A percentile compares a stretch with the other conserved stretches of the same genome.
Conservation (phyloP, 306 rosid species). For the Citrullus colocynthis region DNA sequence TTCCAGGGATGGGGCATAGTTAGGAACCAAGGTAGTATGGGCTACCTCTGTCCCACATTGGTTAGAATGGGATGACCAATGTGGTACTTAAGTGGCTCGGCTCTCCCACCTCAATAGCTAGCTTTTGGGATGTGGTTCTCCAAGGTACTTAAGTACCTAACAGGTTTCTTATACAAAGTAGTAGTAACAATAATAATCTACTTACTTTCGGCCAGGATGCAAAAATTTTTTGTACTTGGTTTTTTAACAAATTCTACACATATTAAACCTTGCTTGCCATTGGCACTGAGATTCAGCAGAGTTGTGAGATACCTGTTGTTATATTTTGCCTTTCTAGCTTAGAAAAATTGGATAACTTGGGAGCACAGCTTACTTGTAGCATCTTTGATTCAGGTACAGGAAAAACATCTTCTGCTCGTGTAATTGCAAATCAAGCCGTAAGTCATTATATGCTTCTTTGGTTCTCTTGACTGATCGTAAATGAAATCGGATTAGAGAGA, state of each 20-base stretch:
- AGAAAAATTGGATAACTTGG: not conserved
- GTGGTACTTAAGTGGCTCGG: no score
- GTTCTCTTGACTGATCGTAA: not conserved
- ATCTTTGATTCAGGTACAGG: conserved; percentile 70
- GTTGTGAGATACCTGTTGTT: conserved; percentile 1
- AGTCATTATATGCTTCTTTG: conserved; percentile 17
- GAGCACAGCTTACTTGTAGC: conserved; percentile 10
- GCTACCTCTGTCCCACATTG: no score
- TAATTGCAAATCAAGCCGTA: conserved; percentile 85
- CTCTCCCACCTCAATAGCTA: no score
- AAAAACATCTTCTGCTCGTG: conserved; percentile 92
- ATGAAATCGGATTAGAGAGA: not conserved
- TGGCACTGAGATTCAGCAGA: conserved; percentile 4
- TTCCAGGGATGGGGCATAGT: no score
- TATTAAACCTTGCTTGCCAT: not conserved
- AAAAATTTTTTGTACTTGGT: not conserved
- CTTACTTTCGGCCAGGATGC: not conserved
- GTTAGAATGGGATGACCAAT: no score
- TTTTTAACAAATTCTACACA: not conserved
- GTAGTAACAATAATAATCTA: not conserved
- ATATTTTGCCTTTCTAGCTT: not conserved
- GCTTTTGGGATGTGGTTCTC: no score
- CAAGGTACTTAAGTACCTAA: no score
- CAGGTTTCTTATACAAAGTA: not conserved
- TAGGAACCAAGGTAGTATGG: no score